phyloP scores from a whole-genome alignment of 1,284 basidiomycete species.

The Malassezia psittaci region DNA sequence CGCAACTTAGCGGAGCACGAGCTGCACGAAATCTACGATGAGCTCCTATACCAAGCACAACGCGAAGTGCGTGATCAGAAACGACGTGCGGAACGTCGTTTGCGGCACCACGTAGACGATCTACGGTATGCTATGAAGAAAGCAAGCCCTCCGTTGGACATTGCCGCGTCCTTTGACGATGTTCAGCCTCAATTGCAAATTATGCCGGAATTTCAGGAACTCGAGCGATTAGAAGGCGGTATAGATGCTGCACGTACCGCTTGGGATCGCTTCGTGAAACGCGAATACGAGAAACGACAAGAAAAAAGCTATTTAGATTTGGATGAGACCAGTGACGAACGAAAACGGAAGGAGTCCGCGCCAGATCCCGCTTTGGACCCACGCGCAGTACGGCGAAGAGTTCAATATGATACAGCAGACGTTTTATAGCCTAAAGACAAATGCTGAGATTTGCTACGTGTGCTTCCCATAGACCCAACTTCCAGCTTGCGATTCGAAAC shows the following conservation, averaged over 20 bases:
- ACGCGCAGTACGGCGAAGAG: constrained; percentile 14
- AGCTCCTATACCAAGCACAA: constrained; percentile 63
- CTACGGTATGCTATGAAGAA: constrained; percentile 90
- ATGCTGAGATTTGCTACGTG: not conserved
- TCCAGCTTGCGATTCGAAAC: not conserved
- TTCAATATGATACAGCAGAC: constrained; percentile 1
- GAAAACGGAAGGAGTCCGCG: constrained; percentile 14
- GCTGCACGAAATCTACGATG: constrained; percentile 17
- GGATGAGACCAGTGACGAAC: constrained; percentile 8
- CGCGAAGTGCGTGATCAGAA: constrained; percentile 58
- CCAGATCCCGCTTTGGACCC: constrained; percentile 4
- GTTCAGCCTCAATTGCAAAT: constrained; percentile 15
- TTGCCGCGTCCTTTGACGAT: constrained; percentile 21
- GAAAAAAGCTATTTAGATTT: constrained; percentile 11
- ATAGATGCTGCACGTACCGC: constrained; percentile 25
- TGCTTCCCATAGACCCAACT: no score
- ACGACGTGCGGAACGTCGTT: constrained; percentile 71
- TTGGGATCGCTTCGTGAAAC: constrained; percentile 38
- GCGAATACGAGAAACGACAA: constrained; percentile 26
- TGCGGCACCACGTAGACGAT: constrained; percentile 83
- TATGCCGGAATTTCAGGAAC: constrained; percentile 21
- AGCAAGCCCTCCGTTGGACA: constrained; percentile 57
- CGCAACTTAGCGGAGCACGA: constrained; percentile 6
- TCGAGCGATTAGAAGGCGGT: constrained; percentile 20
- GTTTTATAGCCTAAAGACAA: not conserved